These are phyloP conservation scores for Capronia americana DNA, from an alignment of 2,329 filamentous ascomycete species.

Conservation along the genomic window DNA sequence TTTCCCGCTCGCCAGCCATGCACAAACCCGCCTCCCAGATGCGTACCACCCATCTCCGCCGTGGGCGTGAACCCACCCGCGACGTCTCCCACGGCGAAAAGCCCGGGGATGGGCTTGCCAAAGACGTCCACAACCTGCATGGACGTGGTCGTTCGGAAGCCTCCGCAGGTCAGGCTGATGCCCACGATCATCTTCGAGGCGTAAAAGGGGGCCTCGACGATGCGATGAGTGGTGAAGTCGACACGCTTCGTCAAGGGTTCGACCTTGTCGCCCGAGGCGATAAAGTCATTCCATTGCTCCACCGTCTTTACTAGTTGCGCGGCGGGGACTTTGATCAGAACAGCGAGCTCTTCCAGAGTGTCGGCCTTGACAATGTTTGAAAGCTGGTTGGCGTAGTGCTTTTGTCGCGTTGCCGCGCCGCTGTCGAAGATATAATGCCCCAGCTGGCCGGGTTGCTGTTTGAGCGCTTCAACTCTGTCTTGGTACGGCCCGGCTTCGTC, in stretches of 20 bases:
- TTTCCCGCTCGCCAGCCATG: slow-evolving; percentile 17
- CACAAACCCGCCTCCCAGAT: slow-evolving; percentile 20
- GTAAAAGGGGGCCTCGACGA: slow-evolving; percentile 15
- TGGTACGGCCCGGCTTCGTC: slow-evolving; percentile 24
- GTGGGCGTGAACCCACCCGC: slow-evolving; percentile 18
- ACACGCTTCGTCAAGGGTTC: slow-evolving; percentile 21
- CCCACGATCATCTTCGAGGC: slow-evolving; percentile 9
- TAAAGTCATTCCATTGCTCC: slow-evolving; percentile 19
- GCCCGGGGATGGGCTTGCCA: slow-evolving; percentile 19
- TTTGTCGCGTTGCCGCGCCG: not conserved
- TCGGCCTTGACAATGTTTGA: slow-evolving; percentile 2
- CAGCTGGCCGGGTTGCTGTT: slow-evolving; percentile 8
- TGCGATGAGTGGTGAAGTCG: slow-evolving; percentile 8
- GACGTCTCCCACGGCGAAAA: slow-evolving; percentile 22
- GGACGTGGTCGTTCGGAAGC: slow-evolving; percentile 14
- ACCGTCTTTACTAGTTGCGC: not conserved
- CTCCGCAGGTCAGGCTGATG: slow-evolving; percentile 19
- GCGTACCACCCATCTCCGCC: slow-evolving; percentile 22
- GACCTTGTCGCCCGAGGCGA: slow-evolving; percentile 8
- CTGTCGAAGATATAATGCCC: slow-evolving; percentile 22
- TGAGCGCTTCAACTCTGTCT: slow-evolving; percentile 13
- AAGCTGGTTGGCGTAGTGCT: slow-evolving; percentile 15
- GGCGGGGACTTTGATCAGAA: slow-evolving; percentile 11
- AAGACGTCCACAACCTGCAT: slow-evolving; percentile 23
- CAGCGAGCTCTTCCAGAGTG: slow-evolving; percentile 18